Base-by-base conservation (phyloP, 352 stramenopile genomes). In the Globisporangium canariense region DNA sequence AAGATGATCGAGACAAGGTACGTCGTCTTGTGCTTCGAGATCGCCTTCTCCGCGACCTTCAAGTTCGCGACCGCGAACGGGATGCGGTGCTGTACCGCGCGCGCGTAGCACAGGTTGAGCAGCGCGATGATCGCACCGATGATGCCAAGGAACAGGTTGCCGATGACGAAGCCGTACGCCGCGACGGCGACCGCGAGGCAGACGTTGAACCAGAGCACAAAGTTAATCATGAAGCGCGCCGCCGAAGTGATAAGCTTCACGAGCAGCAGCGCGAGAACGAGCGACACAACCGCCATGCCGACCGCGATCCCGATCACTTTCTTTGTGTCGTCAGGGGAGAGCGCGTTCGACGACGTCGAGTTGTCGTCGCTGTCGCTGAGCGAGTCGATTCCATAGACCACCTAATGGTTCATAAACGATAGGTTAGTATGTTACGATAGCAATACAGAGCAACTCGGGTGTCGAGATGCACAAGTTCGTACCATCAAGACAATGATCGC, bases 41-140 rank as follows among this genome's bases (percentile, higher is more conserved):
- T 93, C 4, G 93, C 94, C 13, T 81, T 83, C 30, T 94, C 80
- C 1, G 89, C 94, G 10, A 95, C 89, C 22, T 81, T 77, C 40
- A 99, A 73, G 70, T 98, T 98, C 20, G 93, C 89, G 13, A 92
- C 85, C 4, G 95, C 95, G 71, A 98, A 98, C 28, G 94, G 91
- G 67, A 99, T 98, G 43, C 91, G 88, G 76, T 97, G 64, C 85
- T 86, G 69, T 46, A 96, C 86, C 1, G 81, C 74, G 34, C 78
- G 88, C 7, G 89, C 81, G 78, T 98, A 98, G 77, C 88, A 96
- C 54, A 94, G 62, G 57, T 79, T 86, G 45, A 96, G 62, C 53
- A 94, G 58, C 2, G 74, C 84, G 59, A 94, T 74, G 38, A 94
- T 73, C 14, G 65, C 34, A 25, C 76, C 79, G 46, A 96, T 68